Base-by-base conservation (phyloP, 192 early-diverging fungal species). In the Podila minutissima region DNA sequence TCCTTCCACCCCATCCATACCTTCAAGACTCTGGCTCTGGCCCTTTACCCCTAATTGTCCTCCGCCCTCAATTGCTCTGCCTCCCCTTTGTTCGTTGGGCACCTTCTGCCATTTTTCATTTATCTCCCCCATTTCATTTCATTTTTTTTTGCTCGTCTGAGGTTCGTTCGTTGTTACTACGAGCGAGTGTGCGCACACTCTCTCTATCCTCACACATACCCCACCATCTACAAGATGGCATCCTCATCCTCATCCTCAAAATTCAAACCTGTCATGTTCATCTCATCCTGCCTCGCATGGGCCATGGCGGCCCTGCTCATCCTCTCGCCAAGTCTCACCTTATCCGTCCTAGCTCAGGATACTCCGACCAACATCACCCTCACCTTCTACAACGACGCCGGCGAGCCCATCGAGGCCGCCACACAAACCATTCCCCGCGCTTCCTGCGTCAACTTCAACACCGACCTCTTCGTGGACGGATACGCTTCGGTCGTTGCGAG, bases 401-500 rank as follows among this genome's bases (percentile, higher is more conserved):
- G 53, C 53, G 53, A 55, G 53, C 53, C 64, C 41, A 66, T 71
- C 3, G 69, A 48, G 3, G 41, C 13, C 7, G 31, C 66, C 6
- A 46, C 66, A n/a, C 65, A 63, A 10, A 28, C 55, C 37, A 31
- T 75, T 31, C 24, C 37, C 5, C 37, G n/a, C 24, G 41, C 66
- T 9, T 0, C 5, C n/a, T 74, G 73, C 22, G 37, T 29, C 19
- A 0, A 31, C 20, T 26, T 70, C 53, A 49, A 69, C 20, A 8
- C 24, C 9, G 1, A 1, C 13, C 61, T 20, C n/a, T 19, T 22
- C 28, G 37, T 15, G 8, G 66, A 3, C 9, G 10, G 26, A 15
- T 79, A 68, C 55, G 38, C 66, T 5, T 59, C 55, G 2, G 70
- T n/a, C 20, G 32, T 20, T 0, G 70, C 77, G 0, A 38, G 22